Base-by-base conservation (phyloP, 257 asterid species). In the Plectranthus barbatus region DNA sequence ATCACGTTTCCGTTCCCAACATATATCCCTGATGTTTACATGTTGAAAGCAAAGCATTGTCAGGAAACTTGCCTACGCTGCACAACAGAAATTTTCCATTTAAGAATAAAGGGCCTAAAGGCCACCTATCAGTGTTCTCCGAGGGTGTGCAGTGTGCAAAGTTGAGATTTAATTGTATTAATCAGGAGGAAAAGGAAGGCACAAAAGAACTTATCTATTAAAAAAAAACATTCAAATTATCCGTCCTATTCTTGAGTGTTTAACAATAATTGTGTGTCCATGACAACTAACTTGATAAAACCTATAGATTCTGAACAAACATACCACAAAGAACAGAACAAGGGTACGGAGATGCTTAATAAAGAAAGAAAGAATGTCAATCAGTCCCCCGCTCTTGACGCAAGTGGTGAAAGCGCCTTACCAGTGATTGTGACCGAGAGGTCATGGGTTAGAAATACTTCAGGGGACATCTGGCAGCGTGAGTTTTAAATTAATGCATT, bases 1-100 rank as follows among this genome's bases (percentile, higher is more conserved):
- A 91, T 79, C 60, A 86, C 96, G 9, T 52, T 83, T 21, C 81
- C 95, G 60, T 84, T 57, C 11, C 98, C 96, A 39, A 83, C 46
- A 37, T 88, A 91, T 74, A 91, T 81, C 68, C 98, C 98, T 91
- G 83, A 60, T 23, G 26, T 55, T 70, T 45, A 62, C 33, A 11
- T 64, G 72, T 60, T 45, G 41, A 66, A 18, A 61, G 46, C 6
- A 45, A 4, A 53, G 63, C 26, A 36, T n/a, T 56, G 64, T 62
- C 18, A 60, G 72, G 41, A 6, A 61, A 60, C 41, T 33, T 53
- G 56, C 39, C 8, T 13, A 6, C 26, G 53, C 9, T 17, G 60
- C n/a, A n/a, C n/a, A n/a, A n/a, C n/a, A n/a, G n/a, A n/a, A n/a
- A n/a, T n/a, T n/a, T n/a, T n/a, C n/a, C n/a, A n/a, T n/a, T n/a